Conservation (phyloP, 2,329 filamentous ascomycete genomes). For the Botrytis porri region DNA sequence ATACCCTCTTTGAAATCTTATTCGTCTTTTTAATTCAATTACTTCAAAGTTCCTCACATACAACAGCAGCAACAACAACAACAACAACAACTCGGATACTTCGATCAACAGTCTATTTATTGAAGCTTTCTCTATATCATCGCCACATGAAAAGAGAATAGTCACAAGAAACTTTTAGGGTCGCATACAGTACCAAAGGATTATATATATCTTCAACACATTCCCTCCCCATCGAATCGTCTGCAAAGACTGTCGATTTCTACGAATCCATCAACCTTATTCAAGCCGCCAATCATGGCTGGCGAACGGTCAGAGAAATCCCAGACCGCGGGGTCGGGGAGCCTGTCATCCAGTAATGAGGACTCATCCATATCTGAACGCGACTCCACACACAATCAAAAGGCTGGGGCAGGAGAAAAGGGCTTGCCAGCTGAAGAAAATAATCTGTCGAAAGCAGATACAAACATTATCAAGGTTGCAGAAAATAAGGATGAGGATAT, state of each 20-base stretch:
- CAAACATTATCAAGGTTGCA: constrained; percentile 37
- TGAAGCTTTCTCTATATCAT: background rate
- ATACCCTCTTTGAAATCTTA: background rate
- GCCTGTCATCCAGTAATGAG: constrained; percentile 27
- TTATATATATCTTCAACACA: background rate
- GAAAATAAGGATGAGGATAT: constrained; percentile 46
- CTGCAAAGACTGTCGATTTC: background rate
- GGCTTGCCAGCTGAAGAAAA: constrained; percentile 59
- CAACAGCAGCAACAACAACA: too few relatives aligned
- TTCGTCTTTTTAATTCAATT: background rate
- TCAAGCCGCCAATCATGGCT: constrained; percentile 34
- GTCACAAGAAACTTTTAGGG: background rate
- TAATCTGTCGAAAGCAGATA: constrained; percentile 46
- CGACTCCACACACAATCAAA: constrained; percentile 25
- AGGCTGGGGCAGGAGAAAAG: constrained; percentile 48
- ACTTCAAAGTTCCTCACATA: background rate
- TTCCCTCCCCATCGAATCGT: background rate
- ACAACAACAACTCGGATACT: background rate
- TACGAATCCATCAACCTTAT: background rate
- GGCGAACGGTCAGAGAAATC: constrained; percentile 33
- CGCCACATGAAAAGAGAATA: background rate
- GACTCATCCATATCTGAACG: constrained; percentile 27
- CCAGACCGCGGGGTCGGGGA: constrained; percentile 25
- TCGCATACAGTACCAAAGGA: background rate
- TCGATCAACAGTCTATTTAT: background rate